Evolutionary conservation across 352 stramenopile species (phyloP), one percentile per base, ranked within the genome.

Genomic region (Thalassiosira mediterranea): DNA sequence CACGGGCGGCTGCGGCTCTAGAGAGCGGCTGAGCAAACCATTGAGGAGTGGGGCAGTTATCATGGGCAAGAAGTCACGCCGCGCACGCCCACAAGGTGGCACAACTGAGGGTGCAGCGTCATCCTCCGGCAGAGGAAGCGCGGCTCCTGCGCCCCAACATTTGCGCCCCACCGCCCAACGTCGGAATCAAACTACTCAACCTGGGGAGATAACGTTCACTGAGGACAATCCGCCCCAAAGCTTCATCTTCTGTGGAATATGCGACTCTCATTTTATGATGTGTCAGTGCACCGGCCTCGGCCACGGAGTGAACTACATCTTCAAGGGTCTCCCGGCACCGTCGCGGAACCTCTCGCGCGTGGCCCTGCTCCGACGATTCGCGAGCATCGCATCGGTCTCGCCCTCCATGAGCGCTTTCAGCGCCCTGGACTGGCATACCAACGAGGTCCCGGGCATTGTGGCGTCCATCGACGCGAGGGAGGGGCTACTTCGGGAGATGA

Each of bases 271-370:
- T 44, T 64, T 64, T 8, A 3, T 64, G 54, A 19, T 51, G 1
- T 64, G 54, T 8, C 25, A 17, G 5, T 64, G 54, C 54, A 32
- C 40, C 21, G 54, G 15, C 17, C 32, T 51, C 3, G 34, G 34
- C 3, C 28, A 64, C 32, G 54, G 54, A n/a, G 49, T 2, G 8
- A 46, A 64, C 19, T 64, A 52, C 54, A 64, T 64, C 4, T 64
- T 37, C 54, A 64, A 51, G 32, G 5, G 19, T 10, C 54, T 51
- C 7, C 54, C 54, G 11, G 29, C 54, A 5, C 54, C 54, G 17
- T 5, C 51, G 13, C 15, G 29, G 2, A 64, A 52, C 32, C 34
- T 52, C 1, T 19, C 29, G n/a, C 54, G 3, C 15, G 13, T 64
- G 29, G 34, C n/a, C 10, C 54, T 23, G 17, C 34, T 64, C 15